Percentiles rank a stretch among this genome's conserved stretches.
Evolutionary conservation across 441 rosid genomes (phyloP).

Genomic region (Populus hybrid): DNA sequence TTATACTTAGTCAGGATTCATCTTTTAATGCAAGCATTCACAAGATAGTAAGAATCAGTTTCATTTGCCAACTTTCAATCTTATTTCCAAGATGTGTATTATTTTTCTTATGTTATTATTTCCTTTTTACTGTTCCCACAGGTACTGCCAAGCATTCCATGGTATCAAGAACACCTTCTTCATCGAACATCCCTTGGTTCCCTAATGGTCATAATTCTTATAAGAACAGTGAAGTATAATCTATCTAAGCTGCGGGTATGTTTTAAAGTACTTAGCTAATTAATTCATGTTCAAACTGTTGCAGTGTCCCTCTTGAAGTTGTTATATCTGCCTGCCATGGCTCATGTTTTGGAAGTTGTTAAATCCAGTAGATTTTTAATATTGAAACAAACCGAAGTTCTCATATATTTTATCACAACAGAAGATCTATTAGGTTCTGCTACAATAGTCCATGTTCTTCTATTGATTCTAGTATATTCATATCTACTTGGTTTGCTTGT

Average conservation of each 20-base stretch:
- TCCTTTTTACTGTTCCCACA: constrained; percentile 26
- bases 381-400: neutral
- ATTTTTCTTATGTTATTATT: neutral
- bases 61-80: neutral
- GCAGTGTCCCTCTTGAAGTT: neutral
- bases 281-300: constrained; percentile 3
- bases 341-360: neutral
- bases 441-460: neutral
- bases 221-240: constrained; percentile 96
- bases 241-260: constrained; percentile 98
- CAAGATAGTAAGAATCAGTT: constrained; percentile 65
- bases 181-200: constrained; percentile 98
- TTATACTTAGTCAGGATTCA: constrained; percentile 97
- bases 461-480: neutral
- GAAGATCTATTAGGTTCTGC: neutral
- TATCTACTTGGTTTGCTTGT: neutral
- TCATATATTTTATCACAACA: neutral
- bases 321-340: neutral
- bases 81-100: constrained; percentile 17
- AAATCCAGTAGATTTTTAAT: neutral
- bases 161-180: constrained; percentile 97
- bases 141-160: constrained; percentile 86
- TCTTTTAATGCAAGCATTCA: constrained; percentile 92
- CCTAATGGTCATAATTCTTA: constrained; percentile 82
- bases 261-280: constrained; percentile 15